Evolutionary conservation across 305 asterid genomes (phyloP).

Genomic region (Striga hermonthica): DNA sequence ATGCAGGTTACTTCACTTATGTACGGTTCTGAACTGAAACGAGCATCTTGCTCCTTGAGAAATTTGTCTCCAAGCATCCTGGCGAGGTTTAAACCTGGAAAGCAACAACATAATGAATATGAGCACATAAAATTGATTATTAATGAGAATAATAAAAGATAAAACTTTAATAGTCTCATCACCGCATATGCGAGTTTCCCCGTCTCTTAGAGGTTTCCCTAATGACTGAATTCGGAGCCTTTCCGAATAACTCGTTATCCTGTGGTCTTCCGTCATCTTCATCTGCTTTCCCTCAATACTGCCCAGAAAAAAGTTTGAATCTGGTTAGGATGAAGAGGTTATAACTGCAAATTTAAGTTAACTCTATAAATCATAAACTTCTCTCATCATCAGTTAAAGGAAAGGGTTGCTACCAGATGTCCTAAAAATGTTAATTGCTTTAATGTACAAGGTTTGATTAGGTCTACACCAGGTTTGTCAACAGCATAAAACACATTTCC

Average conservation of each 20-base stretch:
- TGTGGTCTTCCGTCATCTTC: slow-evolving; percentile 97
- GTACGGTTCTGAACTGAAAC: slow-evolving; percentile 93
- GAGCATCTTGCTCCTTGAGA: slow-evolving; percentile 86
- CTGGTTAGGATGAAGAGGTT: slow-evolving; percentile 5
- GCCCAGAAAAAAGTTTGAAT: slow-evolving; percentile 33
- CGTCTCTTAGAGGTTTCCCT: slow-evolving; percentile 84
- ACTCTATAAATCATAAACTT: not conserved
- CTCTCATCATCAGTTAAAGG: not conserved
- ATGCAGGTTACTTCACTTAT: slow-evolving; percentile 62
- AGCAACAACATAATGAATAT: not conserved
- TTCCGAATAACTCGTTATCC: slow-evolving; percentile 72
- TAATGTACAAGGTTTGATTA: too few species aligned
- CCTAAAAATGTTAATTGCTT: not conserved
- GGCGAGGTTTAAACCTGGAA: slow-evolving; percentile 84
- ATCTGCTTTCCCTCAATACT: slow-evolving; percentile 80
- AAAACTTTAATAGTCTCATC: slow-evolving; percentile 30
- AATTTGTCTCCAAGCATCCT: slow-evolving; percentile 98
- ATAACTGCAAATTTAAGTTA: slow-evolving; percentile 11
- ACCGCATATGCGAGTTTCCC: slow-evolving; percentile 95
- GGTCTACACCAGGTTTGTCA: too few species aligned
- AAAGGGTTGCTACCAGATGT: not conserved
- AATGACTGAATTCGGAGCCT: slow-evolving; percentile 72
- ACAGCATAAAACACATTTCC: not conserved
- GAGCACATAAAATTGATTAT: slow-evolving; percentile 23
- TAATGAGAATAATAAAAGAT: slow-evolving; percentile 10